Evolutionary conservation across 1,284 basidiomycete species (phyloP), one percentile per base, ranked within the genome.

Genomic region (Moesziomyces aphidis): DNA sequence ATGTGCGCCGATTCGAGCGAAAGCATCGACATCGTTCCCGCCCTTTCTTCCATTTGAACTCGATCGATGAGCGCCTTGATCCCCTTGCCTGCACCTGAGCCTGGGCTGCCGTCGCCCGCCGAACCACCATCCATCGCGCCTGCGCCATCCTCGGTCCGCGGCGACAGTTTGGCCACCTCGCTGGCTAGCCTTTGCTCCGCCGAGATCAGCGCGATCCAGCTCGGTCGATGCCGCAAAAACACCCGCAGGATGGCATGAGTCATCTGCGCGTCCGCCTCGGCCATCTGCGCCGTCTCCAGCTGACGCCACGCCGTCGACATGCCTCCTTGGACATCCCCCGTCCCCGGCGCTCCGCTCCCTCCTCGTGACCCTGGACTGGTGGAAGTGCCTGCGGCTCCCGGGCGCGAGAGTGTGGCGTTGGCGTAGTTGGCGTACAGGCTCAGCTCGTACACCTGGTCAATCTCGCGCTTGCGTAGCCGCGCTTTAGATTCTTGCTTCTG

Each of bases 401-500:
- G 8, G 7, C 58, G 52, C 23, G 42, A 9, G 5, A 69, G 46
- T 2, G 43, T 57, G 1, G 48, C 53, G 6, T n/a, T 44, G 1
- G 55, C 62, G 46, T 56, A 62, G 46, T 44, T 54, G 4, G 70
- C 63, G 42, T 67, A 73, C 44, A 56, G 47, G 4, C 63, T 50
- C 19, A 67, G 50, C 24, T 73, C 63, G 53, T 60, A 36, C 8
- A 73, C 70, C 50, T 73, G 70, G 13, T 67, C 70, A 34, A 73
- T 73, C 56, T 73, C 70, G 44, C 64, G 70, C 36, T 61, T 66
- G 10, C 70, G 63, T 3, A 73, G 50, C 28, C 70, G 47, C 8
- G 70, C 70, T 48, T 73, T 73, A 5, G 70, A 73, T 23, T 73
- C 70, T 43, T 73, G 70, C 50, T 73, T 73, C 34, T 73, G 70